These are phyloP conservation scores for Xylariales sp. DNA, from an alignment of 2,329 filamentous ascomycete genomes.

Conservation along the genomic window DNA sequence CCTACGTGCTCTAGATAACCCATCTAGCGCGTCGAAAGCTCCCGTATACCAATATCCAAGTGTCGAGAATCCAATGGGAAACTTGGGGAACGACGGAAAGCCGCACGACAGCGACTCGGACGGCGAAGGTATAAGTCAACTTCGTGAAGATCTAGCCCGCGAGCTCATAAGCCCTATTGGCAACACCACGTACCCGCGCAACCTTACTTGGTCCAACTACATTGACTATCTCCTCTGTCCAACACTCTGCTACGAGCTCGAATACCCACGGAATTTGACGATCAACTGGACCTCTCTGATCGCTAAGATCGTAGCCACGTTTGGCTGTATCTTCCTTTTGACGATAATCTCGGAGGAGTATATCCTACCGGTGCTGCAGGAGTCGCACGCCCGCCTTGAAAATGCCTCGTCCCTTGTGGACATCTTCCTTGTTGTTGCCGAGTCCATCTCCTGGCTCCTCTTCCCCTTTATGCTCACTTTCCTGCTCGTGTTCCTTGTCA, in stretches of 20 bases:
- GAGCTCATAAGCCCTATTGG: constrained; percentile 91
- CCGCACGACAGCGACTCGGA: constrained; percentile 35
- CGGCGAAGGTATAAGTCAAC: constrained; percentile 51
- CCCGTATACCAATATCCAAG: constrained; percentile 74
- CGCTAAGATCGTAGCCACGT: constrained; percentile 82
- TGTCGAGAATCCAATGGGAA: constrained; percentile 46
- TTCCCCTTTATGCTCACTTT: constrained; percentile 98
- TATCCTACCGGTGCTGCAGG: constrained; percentile 81
- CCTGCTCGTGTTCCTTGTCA: constrained; percentile 92
- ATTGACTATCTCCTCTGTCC: constrained; percentile 85
- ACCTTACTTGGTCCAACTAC: constrained; percentile 79
- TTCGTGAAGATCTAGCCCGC: constrained; percentile 82
- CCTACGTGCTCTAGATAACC: constrained; percentile 72
- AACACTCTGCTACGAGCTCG: constrained; percentile 94
- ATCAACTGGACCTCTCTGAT: constrained; percentile 77
- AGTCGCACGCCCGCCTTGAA: constrained; percentile 56
- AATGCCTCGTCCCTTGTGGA: constrained; percentile 50
- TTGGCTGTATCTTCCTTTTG: constrained; percentile 93
- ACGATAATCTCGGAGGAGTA: constrained; percentile 91
- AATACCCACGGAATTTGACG: constrained; percentile 77
- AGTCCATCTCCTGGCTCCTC: constrained; percentile 84
- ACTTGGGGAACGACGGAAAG: constrained; percentile 19
- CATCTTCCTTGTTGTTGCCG: constrained; percentile 72
- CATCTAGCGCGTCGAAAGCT: constrained; percentile 62
- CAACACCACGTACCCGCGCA: constrained; percentile 82